A percentile compares a stretch with the other conserved stretches of the same genome.
Evolutionary conservation across 495 filamentous ascomycete genomes (phyloP).

Genomic region (Choiromyces venosus): DNA sequence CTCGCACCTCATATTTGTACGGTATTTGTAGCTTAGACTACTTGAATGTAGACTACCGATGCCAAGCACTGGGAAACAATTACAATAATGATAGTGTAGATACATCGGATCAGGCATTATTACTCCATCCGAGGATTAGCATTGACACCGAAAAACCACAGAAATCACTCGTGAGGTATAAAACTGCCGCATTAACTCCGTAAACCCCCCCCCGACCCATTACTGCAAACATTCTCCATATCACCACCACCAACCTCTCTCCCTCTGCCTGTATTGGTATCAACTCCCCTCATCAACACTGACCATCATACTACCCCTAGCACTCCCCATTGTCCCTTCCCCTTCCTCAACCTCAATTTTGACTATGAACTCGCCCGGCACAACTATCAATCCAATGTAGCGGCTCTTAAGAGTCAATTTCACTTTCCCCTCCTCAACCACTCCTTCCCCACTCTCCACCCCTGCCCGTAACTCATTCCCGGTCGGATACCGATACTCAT

Average conservation of each 20-base stretch:
- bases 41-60: neutral
- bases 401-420: slow-evolving; percentile 71
- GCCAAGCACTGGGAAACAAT: neutral
- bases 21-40: neutral
- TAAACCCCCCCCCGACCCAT: neutral
- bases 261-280: neutral
- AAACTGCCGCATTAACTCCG: neutral
- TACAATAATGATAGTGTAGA: neutral
- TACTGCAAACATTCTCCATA: neutral
- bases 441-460: slow-evolving; percentile 45
- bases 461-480: slow-evolving; percentile 48
- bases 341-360: slow-evolving; percentile 81
- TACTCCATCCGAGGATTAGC: neutral
- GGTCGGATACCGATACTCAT: slow-evolving; percentile 77
- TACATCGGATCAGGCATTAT: neutral
- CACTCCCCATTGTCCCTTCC: slow-evolving; percentile 1
- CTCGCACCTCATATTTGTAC: no score
- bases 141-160: neutral
- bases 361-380: slow-evolving; percentile 77
- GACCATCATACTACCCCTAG: slow-evolving; percentile 7
- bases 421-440: slow-evolving; percentile 43
- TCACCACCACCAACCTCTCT: neutral
- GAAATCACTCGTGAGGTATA: neutral
- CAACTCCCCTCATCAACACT: neutral
- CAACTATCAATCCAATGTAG: slow-evolving; percentile 81